Percentiles rank a stretch among this genome's conserved stretches.
These are phyloP conservation scores for Viola odorata DNA, from an alignment of 345 rosid species.

Conservation along the genomic window DNA sequence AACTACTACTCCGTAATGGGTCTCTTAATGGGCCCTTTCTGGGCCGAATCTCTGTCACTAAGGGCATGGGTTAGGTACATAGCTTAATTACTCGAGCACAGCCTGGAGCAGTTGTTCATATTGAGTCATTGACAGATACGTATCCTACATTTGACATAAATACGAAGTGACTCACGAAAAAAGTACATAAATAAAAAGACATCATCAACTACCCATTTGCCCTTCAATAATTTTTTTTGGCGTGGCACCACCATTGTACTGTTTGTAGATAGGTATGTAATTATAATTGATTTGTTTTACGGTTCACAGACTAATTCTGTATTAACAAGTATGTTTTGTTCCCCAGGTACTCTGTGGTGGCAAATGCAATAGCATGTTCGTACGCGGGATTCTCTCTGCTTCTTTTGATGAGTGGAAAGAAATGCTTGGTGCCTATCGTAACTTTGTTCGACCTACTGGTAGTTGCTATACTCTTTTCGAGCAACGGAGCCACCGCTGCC, in stretches of 20 bases:
- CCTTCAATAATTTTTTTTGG: background rate
- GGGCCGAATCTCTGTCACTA: no score
- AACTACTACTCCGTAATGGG: no score
- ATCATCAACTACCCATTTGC: background rate
- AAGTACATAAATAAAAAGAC: no score
- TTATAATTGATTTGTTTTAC: no score
- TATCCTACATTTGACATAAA: no score
- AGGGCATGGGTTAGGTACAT: no score
- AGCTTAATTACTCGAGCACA: no score
- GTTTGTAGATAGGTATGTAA: background rate
- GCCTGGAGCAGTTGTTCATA: no score
- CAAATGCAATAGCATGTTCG: constrained; percentile 52
- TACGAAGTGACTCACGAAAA: no score
- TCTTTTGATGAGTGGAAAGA: constrained; percentile 27
- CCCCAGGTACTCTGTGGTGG: constrained; percentile 53
- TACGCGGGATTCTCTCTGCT: constrained; percentile 46
- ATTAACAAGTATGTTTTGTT: background rate
- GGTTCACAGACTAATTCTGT: background rate
- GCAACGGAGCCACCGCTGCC: constrained; percentile 51
- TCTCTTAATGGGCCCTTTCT: no score
- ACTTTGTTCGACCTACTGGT: constrained; percentile 37
- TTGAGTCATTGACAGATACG: no score
- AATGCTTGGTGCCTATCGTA: constrained; percentile 14
- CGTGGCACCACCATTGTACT: background rate
- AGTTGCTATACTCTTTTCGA: constrained; percentile 53